Evolutionary conservation across 257 asterid species (phyloP).

Genomic region (Rauvolfia tetraphylla): DNA sequence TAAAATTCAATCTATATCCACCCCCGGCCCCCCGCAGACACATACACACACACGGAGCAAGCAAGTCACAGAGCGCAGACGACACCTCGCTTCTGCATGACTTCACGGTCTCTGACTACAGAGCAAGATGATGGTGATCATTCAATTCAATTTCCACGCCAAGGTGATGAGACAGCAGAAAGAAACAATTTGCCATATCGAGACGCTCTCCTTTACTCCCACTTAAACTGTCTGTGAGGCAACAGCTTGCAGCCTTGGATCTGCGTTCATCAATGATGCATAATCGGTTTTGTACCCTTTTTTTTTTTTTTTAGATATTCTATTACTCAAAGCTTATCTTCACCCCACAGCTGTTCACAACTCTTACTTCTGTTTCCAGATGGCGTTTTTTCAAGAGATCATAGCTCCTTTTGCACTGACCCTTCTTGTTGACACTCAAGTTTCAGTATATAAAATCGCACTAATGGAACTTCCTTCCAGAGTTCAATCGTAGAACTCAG

Average conservation of each 20-base stretch:
- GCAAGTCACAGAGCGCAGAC: background rate
- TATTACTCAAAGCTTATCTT: slow-evolving; percentile 23
- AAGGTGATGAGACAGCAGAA: background rate
- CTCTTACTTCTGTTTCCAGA: slow-evolving; percentile 25
- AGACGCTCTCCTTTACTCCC: background rate
- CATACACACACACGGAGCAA: background rate
- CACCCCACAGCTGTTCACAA: slow-evolving; percentile 30
- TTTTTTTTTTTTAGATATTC: background rate
- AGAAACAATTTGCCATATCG: background rate
- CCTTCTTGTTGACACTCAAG: background rate
- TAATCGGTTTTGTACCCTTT: background rate
- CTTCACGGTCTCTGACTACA: background rate
- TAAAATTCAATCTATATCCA: too few relatives aligned
- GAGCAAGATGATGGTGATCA: background rate
- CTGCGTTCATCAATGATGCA: background rate
- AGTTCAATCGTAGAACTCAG: background rate
- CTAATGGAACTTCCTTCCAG: background rate
- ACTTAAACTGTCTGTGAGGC: background rate
- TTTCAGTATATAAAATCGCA: slow-evolving; percentile 1
- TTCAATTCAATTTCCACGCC: background rate
- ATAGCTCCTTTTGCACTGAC: background rate
- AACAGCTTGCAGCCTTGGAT: slow-evolving; percentile 4
- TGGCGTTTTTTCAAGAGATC: slow-evolving; percentile 21
- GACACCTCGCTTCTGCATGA: background rate
- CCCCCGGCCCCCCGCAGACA: too few relatives aligned